These are phyloP conservation scores for Rauvolfia tetraphylla DNA, from an alignment of 257 asterid genomes.

Conservation along the genomic window DNA sequence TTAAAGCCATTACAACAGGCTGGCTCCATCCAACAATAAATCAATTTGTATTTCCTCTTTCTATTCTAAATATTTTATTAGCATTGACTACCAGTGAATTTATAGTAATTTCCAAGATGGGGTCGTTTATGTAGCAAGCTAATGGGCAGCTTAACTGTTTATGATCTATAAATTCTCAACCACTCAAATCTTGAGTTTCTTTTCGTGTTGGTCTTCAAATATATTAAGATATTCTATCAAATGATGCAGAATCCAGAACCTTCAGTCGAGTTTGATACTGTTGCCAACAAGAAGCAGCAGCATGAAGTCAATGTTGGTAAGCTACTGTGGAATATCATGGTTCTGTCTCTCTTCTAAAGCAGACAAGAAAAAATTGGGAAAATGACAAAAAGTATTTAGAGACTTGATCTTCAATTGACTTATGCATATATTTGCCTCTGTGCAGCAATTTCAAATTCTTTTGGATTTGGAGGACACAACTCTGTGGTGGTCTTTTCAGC, in stretches of 20 bases:
- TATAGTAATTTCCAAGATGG: not conserved
- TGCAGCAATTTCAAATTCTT: constrained; percentile 83
- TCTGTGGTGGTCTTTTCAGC: constrained; percentile 72
- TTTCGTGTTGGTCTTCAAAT: not conserved
- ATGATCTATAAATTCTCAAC: not conserved
- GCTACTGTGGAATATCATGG: constrained; percentile 17
- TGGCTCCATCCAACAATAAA: constrained; percentile 93
- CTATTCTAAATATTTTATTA: constrained; percentile 1
- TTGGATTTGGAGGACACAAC: constrained; percentile 87
- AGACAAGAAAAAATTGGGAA: not conserved
- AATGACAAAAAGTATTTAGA: not conserved
- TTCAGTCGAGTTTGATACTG: constrained; percentile 76
- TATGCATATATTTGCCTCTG: not conserved
- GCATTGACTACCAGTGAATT: not conserved
- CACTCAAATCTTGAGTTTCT: not conserved
- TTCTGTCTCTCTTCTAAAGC: not conserved
- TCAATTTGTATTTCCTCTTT: constrained; percentile 56
- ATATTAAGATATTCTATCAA: not conserved
- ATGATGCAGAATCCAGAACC: constrained; percentile 77
- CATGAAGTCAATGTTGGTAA: constrained; percentile 83
- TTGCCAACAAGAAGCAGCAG: constrained; percentile 71
- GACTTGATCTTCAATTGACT: not conserved
- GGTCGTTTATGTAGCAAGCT: not conserved
- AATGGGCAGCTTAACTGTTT: not conserved
- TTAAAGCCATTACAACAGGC: constrained; percentile 84